phyloP scores from a whole-genome alignment of 176 grass and related monocot genomes.

The Ampelocalamus luodianensis region DNA sequence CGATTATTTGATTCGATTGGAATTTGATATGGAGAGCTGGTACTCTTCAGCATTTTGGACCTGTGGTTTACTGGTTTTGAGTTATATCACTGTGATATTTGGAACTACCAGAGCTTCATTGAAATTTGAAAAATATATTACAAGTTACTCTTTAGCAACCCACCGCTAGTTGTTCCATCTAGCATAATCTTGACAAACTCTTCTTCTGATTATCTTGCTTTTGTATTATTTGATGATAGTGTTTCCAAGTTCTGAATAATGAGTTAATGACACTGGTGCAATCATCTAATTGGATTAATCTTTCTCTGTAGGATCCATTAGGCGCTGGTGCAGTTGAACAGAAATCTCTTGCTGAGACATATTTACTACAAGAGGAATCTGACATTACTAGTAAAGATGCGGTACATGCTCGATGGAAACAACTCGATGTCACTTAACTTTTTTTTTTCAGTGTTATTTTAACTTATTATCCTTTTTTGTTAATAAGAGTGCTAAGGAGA shows the following conservation, averaged over 20 bases:
- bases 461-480: conserved; percentile 14
- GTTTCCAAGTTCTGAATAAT: conserved; percentile 28
- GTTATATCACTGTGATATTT: conserved; percentile 11
- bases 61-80: not conserved
- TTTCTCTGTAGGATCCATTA: conserved; percentile 49
- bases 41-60: not conserved
- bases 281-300: too few relatives aligned
- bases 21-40: not conserved
- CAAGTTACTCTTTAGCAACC: not conserved
- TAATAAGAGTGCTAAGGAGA: conserved; percentile 49
- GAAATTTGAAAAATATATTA: not conserved
- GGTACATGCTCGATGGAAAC: conserved; percentile 30
- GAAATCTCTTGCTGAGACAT: too few relatives aligned
- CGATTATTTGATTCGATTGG: not conserved
- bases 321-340: too few relatives aligned
- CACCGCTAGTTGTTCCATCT: not conserved
- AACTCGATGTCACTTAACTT: conserved; percentile 20
- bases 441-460: conserved; percentile 24
- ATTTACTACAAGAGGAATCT: conserved; percentile 62
- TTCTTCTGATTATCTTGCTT: conserved; percentile 18
- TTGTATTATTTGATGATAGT: not conserved
- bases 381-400: conserved; percentile 27
- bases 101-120: not conserved
- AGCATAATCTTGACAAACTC: not conserved
- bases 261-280: not conserved